phyloP scores from a whole-genome alignment of 1,284 basidiomycete species.

The Rhodotorula sp. region DNA sequence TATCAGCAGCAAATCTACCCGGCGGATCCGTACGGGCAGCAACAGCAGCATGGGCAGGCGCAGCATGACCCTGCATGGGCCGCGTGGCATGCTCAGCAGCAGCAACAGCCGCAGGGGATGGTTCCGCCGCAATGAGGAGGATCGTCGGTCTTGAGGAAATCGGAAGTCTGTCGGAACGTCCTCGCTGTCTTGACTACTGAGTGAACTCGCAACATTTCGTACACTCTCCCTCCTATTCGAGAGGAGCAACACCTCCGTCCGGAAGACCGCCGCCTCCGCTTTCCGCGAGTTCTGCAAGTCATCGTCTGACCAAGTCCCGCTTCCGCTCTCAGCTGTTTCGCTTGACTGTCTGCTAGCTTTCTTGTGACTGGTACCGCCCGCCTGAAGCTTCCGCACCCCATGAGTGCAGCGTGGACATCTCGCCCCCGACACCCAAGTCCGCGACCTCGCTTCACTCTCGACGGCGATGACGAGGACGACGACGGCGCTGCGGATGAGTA shows the following conservation, averaged over 20 bases:
- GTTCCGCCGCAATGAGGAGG: neutral
- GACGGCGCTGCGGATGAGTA: neutral
- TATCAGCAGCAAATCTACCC: neutral
- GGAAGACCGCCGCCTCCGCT: no score
- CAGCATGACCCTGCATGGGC: constrained; percentile 6
- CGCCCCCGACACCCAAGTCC: neutral
- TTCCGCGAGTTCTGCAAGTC: no score
- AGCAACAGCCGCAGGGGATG: neutral
- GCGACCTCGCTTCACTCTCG: constrained; percentile 14
- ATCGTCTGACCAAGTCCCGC: no score
- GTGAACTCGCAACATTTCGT: no score
- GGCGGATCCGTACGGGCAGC: neutral
- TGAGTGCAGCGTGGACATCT: neutral
- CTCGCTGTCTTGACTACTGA: no score
- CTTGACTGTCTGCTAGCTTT: no score
- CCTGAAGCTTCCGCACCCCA: neutral
- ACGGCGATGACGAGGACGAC: constrained; percentile 10
- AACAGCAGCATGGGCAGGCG: neutral
- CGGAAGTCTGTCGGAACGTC: no score
- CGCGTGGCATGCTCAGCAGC: constrained; percentile 7
- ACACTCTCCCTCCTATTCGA: no score
- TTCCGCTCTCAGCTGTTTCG: no score
- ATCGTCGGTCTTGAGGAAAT: neutral
- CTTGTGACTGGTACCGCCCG: no score
- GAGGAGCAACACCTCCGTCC: no score